Base-by-base conservation (phyloP, 2,329 filamentous ascomycete species). In the Aspergillus arachidicola region DNA sequence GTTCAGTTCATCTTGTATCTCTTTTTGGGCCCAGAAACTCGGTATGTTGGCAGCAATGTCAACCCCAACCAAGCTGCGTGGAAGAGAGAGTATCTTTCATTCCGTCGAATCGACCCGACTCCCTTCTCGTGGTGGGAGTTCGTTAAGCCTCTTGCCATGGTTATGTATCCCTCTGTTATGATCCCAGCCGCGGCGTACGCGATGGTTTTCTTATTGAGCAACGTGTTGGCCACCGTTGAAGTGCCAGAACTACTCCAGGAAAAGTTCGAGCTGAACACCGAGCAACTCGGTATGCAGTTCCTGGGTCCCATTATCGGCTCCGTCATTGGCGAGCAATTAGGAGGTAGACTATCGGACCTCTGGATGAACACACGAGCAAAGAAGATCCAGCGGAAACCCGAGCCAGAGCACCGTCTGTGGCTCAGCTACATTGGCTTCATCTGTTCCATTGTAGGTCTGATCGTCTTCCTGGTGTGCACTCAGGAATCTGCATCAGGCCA, bases 211-310 rank as follows among this genome's bases (percentile, higher is more conserved):
- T 75, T 84, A 4, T 87, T 85, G 70, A 81, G 76, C 50, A 83
- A 78, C 62, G 82, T 88, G 41, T 76, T 88, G 66, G 74, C 83
- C 54, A 86, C 85, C 0, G 83, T 89, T 36, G 86, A 89, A 69
- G 84, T 89, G 14, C 87, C 87, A 0, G 82, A 87, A 59, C 77
- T 89, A 5, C 85, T 87, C 68, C 78, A 82, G 6, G 73, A 80
- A 46, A 85, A 84, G 65, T 90, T 87, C 61, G 81, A 79, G 4
- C 81, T 89, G 75, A 85, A 87, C 70, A 72, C 84, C 0, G 82
- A 89, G 72, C 83, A 88, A 64, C 77, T 88, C 14, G 87, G 87
- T 0, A 78, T 89, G 5, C 86, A 89, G 64, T 87, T 86, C 71
- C 73, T 88, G 4, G 82, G 82, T 14, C 75, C 87, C 23, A 86